A percentile compares a stretch with the other conserved stretches of the same genome.
phyloP scores from a whole-genome alignment of 331 rosid genomes.

The Ulmus americana region DNA sequence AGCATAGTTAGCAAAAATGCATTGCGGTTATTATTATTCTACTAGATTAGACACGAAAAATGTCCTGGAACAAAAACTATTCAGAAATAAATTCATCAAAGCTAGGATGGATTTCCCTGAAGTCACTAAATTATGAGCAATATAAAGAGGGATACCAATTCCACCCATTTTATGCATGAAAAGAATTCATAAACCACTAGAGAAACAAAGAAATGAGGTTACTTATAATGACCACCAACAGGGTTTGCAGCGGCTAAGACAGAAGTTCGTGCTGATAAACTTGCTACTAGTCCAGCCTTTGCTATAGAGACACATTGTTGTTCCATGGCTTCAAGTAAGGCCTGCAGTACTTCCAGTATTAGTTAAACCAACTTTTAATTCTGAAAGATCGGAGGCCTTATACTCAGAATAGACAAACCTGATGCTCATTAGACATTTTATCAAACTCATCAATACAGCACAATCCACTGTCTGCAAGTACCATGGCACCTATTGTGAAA shows the following conservation, averaged over 20 bases:
- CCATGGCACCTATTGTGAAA: conserved; percentile 75
- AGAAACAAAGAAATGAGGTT: conserved; percentile 9
- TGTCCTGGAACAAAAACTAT: no score
- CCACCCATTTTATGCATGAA: no score
- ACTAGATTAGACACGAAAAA: not conserved
- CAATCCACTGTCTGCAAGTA: conserved; percentile 89
- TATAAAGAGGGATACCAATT: no score
- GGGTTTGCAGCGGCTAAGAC: conserved; percentile 95
- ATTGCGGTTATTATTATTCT: not conserved
- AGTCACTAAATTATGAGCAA: no score
- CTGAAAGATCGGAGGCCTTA: conserved; percentile 20
- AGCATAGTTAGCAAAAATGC: conserved; percentile 13
- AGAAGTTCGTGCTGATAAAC: conserved; percentile 91
- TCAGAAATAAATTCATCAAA: no score
- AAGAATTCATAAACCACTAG: conserved; percentile 5
- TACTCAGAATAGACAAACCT: conserved; percentile 52
- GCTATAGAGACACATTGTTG: conserved; percentile 96
- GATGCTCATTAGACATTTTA: conserved; percentile 96
- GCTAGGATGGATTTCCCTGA: no score
- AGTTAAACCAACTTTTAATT: conserved; percentile 18
- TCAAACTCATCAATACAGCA: conserved; percentile 97
- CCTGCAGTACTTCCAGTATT: conserved; percentile 36
- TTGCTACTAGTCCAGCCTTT: conserved; percentile 91
- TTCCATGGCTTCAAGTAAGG: conserved; percentile 95
- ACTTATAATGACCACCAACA: conserved; percentile 95